These are phyloP conservation scores for Chamaecrista fasciculata DNA, from an alignment of 306 rosid genomes.

Conservation along the genomic window DNA sequence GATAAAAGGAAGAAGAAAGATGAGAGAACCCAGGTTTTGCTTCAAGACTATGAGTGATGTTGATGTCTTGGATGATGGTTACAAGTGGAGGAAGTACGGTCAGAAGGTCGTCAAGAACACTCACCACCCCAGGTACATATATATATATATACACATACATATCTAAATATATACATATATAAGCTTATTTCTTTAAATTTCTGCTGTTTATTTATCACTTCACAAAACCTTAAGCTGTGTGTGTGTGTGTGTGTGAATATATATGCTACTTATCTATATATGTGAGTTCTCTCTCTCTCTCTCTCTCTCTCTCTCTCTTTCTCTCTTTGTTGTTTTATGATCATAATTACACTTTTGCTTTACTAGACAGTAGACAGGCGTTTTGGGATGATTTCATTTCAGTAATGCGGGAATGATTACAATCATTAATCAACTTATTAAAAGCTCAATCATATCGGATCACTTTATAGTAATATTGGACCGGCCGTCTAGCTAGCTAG, in stretches of 20 bases:
- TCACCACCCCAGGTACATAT: slow-evolving; percentile 81
- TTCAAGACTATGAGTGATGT: slow-evolving; percentile 97
- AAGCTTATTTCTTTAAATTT: too few relatives aligned
- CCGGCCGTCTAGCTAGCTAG: too few relatives aligned
- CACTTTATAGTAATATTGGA: too few relatives aligned
- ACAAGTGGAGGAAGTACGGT: slow-evolving; percentile 99
- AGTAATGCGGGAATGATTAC: slow-evolving; percentile 27
- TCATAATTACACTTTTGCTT: slow-evolving; percentile 48
- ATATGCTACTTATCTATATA: too few relatives aligned
- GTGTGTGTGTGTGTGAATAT: too few relatives aligned
- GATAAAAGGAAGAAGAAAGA: slow-evolving; percentile 84
- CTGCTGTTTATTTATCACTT: too few relatives aligned
- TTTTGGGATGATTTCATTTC: slow-evolving; percentile 24
- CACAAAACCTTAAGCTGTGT: too few relatives aligned
- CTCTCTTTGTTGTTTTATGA: slow-evolving; percentile 38
- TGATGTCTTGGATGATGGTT: slow-evolving; percentile 97
- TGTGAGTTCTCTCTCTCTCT: slow-evolving; percentile 29
- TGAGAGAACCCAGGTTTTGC: slow-evolving; percentile 97
- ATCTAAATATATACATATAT: too few relatives aligned
- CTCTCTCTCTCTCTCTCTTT: slow-evolving; percentile 35
- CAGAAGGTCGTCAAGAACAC: slow-evolving; percentile 99
- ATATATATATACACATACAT: neutral
- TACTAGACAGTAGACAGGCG: neutral
- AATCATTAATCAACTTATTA: slow-evolving; percentile 28
- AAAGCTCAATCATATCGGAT: neutral